These are phyloP conservation scores for Saccharomyces pastorianus DNA, from an alignment of 1,139 yeast genomes.

Conservation along the genomic window DNA sequence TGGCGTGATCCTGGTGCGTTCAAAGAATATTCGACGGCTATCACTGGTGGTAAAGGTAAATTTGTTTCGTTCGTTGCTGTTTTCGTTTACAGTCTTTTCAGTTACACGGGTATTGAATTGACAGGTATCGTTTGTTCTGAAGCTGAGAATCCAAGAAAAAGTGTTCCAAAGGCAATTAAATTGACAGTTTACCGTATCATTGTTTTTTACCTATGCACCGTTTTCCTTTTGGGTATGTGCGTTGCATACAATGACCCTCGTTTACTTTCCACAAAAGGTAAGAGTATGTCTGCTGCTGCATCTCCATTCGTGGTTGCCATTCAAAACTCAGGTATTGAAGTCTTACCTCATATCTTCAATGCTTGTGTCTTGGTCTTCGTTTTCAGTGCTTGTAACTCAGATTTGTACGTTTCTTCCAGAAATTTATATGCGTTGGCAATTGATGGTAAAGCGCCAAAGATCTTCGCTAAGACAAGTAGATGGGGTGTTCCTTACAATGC, in stretches of 20 bases:
- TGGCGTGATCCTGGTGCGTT: conserved; percentile 41
- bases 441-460: conserved; percentile 54
- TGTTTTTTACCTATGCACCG: conserved; percentile 57
- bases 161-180: conserved; percentile 70
- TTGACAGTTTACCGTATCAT: conserved; percentile 70
- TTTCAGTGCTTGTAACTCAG: conserved; percentile 67
- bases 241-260: conserved; percentile 62
- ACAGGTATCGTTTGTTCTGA: conserved; percentile 71
- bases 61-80: conserved; percentile 62
- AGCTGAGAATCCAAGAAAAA: conserved; percentile 64
- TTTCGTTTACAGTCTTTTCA: conserved; percentile 66
- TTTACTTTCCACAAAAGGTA: conserved; percentile 28
- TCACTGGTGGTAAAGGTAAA: conserved; percentile 38
- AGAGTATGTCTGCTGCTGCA: conserved; percentile 55
- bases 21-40: conserved; percentile 42
- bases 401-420: conserved; percentile 63
- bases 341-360: conserved; percentile 57
- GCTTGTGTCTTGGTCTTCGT: conserved; percentile 63
- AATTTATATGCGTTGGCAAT: conserved; percentile 55
- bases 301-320: conserved; percentile 67
- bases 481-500: conserved; percentile 58
- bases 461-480: conserved; percentile 52
- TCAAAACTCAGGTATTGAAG: conserved; percentile 52
- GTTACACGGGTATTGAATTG: conserved; percentile 71
- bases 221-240: conserved; percentile 64